Evolutionary conservation across 164 flowering plant genomes (phyloP).

Genomic region (Nelumbo lutea): DNA sequence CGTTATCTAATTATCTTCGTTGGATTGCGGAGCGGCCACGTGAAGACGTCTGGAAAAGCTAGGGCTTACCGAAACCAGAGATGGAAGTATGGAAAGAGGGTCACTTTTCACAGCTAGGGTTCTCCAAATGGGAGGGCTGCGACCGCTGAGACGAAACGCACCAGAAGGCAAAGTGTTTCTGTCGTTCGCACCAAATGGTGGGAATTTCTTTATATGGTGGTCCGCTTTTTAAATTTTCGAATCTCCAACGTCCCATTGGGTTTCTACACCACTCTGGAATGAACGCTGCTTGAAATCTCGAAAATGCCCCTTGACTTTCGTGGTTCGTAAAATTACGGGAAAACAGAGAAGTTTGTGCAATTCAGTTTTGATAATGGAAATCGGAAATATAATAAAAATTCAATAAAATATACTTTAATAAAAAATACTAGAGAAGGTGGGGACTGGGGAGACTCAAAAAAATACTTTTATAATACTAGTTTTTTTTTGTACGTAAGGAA

Average conservation of each 20-base stretch:
- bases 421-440: too few relatives aligned
- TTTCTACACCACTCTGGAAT: too few relatives aligned
- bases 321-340: too few relatives aligned
- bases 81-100: not conserved
- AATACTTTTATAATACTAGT: too few relatives aligned
- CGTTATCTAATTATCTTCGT: not conserved
- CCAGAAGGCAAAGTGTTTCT: not conserved
- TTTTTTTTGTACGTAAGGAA: too few relatives aligned
- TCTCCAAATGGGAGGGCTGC: not conserved
- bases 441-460: too few relatives aligned
- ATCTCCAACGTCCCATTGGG: conserved; percentile 6
- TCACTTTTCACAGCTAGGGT: not conserved
- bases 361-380: too few relatives aligned
- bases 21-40: not conserved
- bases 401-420: too few relatives aligned
- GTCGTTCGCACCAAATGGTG: not conserved
- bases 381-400: too few relatives aligned
- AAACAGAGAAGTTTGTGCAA: too few relatives aligned
- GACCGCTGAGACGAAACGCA: not conserved
- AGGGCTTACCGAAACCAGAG: not conserved
- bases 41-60: not conserved
- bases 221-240: conserved; percentile 11
- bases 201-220: not conserved
- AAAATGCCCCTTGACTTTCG: too few relatives aligned
- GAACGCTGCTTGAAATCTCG: too few relatives aligned